Evolutionary conservation across 805 yeast genomes (phyloP).

Genomic region (Dipodascopsis tothii): DNA sequence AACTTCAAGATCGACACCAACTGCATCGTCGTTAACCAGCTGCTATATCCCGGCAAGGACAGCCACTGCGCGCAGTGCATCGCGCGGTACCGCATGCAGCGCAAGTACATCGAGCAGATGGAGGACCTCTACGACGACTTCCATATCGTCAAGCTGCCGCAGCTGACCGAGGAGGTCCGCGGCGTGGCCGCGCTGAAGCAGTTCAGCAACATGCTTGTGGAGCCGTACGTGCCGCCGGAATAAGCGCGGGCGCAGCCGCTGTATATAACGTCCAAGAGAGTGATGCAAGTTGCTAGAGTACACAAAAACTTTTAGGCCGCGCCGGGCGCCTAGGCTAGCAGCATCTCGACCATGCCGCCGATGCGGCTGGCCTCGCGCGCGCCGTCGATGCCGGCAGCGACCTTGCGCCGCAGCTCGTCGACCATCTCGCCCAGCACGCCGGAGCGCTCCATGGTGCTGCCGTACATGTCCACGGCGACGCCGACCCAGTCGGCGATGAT

Average conservation of each 20-base stretch:
- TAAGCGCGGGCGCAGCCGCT: too few species aligned
- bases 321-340: constrained; percentile 38
- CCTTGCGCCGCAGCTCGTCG: constrained; percentile 45
- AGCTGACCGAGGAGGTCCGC: constrained; percentile 89
- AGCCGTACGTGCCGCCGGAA: constrained; percentile 13
- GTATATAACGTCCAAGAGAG: too few species aligned
- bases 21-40: constrained; percentile 90
- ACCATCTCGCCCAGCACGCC: constrained; percentile 72
- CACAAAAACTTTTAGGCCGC: too few species aligned
- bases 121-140: constrained; percentile 94
- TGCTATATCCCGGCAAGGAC: constrained; percentile 69
- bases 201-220: constrained; percentile 70
- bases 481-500: constrained; percentile 62
- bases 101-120: constrained; percentile 89
- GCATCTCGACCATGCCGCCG: constrained; percentile 86
- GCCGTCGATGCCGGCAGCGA: constrained; percentile 62
- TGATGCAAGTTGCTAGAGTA: too few species aligned
- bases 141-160: constrained; percentile 91
- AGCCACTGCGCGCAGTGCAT: constrained; percentile 80
- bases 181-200: constrained; percentile 78
- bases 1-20: constrained; percentile 94
- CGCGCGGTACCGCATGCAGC: constrained; percentile 92
- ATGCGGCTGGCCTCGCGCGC: constrained; percentile 83
- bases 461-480: constrained; percentile 62
- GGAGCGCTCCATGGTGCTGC: constrained; percentile 44